A percentile compares a stretch with the other conserved stretches of the same genome.
Conservation (phyloP, 2,329 filamentous ascomycete genomes). For the Pseudogymnoascus sp. region DNA sequence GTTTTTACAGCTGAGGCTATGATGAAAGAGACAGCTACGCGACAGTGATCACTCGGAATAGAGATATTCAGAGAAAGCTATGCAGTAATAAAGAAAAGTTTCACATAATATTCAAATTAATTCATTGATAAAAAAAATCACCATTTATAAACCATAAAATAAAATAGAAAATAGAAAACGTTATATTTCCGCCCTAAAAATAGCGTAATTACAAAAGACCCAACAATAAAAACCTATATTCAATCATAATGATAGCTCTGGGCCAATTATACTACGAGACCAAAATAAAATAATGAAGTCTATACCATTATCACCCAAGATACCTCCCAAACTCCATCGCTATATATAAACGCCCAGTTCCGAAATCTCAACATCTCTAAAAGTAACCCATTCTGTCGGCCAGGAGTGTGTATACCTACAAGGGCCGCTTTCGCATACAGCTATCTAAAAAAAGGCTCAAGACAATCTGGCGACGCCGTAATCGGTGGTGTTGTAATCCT, state of each 20-base stretch:
- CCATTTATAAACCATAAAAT: no score
- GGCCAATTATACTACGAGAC: background rate
- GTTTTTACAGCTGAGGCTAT: background rate
- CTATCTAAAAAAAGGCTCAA: background rate
- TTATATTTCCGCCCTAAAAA: no score
- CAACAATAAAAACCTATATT: background rate
- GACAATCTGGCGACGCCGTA: background rate
- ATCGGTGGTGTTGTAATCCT: background rate
- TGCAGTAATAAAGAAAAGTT: background rate
- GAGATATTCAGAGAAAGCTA: background rate
- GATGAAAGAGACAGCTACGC: background rate
- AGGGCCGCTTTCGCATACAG: background rate
- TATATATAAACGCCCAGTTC: background rate
- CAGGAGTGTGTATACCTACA: background rate
- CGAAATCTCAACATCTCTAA: background rate
- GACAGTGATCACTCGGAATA: background rate
- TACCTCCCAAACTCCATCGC: background rate
- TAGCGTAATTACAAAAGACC: background rate
- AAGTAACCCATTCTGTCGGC: background rate
- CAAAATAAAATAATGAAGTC: background rate
- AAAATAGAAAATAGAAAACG: no score
- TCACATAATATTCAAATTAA: no score
- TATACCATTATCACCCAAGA: background rate
- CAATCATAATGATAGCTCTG: background rate
- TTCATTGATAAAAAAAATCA: no score